phyloP scores from a whole-genome alignment of 2,329 filamentous ascomycete species.

The Penicillium sp. region DNA sequence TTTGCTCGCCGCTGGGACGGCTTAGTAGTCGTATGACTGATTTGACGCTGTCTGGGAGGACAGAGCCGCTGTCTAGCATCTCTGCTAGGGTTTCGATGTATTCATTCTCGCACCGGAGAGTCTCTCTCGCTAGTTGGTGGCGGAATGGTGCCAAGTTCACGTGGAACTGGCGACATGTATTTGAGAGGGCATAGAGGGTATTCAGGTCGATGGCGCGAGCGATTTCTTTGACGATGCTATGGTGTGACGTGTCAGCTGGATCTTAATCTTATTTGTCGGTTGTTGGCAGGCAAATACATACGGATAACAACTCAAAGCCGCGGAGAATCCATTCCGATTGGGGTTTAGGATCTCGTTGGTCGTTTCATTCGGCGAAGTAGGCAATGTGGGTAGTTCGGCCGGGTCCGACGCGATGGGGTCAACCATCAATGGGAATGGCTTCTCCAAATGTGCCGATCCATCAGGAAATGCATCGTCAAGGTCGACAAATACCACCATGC shows the following conservation, averaged over 20 bases:
- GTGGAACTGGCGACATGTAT: constrained; percentile 77
- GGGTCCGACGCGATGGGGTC: constrained; percentile 14
- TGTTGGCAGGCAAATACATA: constrained; percentile 33
- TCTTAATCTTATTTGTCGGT: constrained; percentile 1
- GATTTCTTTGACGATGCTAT: constrained; percentile 73
- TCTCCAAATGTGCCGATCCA: constrained; percentile 20
- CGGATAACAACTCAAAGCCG: constrained; percentile 51
- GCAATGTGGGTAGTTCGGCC: constrained; percentile 14
- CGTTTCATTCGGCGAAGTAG: constrained; percentile 12
- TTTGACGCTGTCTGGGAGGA: constrained; percentile 33
- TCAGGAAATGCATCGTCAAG: constrained; percentile 41
- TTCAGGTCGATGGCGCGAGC: constrained; percentile 81
- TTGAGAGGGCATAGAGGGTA: constrained; percentile 77
- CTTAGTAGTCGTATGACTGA: constrained; percentile 33
- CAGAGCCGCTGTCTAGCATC: constrained; percentile 45
- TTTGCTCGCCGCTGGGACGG: constrained; percentile 30
- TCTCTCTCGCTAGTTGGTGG: constrained; percentile 68
- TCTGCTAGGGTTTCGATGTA: constrained; percentile 42
- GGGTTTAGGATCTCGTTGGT: background rate
- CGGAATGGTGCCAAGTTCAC: constrained; percentile 76
- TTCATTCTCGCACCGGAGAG: constrained; percentile 79
- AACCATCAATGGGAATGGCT: constrained; percentile 21
- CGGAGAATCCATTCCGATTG: constrained; percentile 42
- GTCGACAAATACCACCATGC: constrained; percentile 52
- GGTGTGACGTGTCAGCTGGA: constrained; percentile 17